phyloP scores from a whole-genome alignment of 2,329 filamentous ascomycete genomes.

The Neophaeococcomyces mojaviensis region DNA sequence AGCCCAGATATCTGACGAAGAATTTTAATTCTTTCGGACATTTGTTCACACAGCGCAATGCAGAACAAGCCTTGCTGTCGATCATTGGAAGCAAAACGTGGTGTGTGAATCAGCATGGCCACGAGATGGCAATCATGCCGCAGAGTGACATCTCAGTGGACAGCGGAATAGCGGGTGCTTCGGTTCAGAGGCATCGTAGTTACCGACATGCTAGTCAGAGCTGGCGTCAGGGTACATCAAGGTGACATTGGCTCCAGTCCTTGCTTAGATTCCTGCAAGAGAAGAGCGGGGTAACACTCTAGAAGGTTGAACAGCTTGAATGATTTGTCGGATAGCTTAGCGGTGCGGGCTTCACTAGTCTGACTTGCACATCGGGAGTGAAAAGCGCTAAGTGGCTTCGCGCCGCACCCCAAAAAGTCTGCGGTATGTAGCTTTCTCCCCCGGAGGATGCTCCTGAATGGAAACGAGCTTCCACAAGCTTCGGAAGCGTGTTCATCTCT shows the following conservation, averaged over 20 bases:
- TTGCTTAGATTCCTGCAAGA: not conserved
- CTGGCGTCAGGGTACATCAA: not conserved
- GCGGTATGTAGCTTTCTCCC: no score
- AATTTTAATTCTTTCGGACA: not conserved
- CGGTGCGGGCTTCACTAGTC: no score
- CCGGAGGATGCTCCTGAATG: no score
- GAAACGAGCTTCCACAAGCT: no score
- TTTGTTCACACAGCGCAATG: not conserved
- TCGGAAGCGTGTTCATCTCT: no score
- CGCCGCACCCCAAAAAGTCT: no score
- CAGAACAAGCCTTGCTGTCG: not conserved
- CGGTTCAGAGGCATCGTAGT: not conserved
- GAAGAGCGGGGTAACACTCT: constrained; percentile 1
- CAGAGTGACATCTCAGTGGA: not conserved
- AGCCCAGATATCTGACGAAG: no score
- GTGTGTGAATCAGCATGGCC: not conserved
- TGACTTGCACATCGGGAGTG: no score
- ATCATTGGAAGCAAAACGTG: constrained; percentile 2
- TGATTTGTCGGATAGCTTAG: not conserved
- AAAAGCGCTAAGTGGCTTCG: no score
- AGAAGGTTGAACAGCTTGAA: not conserved
- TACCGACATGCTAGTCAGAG: not conserved
- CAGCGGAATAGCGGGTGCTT: not conserved
- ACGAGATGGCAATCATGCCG: not conserved
- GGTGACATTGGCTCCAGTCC: not conserved